phyloP scores from a whole-genome alignment of 1,139 yeast genomes.

The Diutina rugosa region DNA sequence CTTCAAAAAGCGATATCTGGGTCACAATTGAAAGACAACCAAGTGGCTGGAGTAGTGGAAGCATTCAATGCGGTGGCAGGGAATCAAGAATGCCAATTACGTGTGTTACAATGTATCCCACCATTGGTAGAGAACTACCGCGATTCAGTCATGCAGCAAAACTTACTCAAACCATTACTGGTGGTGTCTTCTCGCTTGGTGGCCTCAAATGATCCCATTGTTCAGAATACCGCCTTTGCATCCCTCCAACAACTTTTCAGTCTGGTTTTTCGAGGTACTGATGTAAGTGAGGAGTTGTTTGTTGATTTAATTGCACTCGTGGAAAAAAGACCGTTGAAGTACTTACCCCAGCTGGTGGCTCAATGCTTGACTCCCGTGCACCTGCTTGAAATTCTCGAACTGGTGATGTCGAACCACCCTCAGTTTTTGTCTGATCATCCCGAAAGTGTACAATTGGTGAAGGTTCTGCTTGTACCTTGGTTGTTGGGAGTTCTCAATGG shows the following conservation, averaged over 20 bases:
- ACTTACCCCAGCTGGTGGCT: background rate
- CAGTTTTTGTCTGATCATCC: background rate
- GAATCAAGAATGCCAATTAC: conserved; percentile 65
- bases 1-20: conserved; percentile 40
- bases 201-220: conserved; percentile 60
- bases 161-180: conserved; percentile 42
- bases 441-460: background rate
- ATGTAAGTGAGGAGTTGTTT: background rate
- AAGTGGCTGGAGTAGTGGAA: conserved; percentile 29
- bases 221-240: conserved; percentile 86
- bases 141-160: conserved; percentile 10
- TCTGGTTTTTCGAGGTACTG: conserved; percentile 32
- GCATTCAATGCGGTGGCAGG: conserved; percentile 59
- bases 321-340: background rate
- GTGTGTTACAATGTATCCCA: conserved; percentile 79
- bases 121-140: conserved; percentile 51
- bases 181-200: conserved; percentile 58
- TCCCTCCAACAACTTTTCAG: conserved; percentile 78
- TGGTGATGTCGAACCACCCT: background rate
- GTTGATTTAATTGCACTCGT: background rate
- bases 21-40: background rate
- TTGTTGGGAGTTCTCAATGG: background rate
- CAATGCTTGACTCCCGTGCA: background rate
- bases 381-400: background rate
- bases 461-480: background rate